Conservation (phyloP, 805 yeast genomes). For the Candida xiaguanensis region DNA sequence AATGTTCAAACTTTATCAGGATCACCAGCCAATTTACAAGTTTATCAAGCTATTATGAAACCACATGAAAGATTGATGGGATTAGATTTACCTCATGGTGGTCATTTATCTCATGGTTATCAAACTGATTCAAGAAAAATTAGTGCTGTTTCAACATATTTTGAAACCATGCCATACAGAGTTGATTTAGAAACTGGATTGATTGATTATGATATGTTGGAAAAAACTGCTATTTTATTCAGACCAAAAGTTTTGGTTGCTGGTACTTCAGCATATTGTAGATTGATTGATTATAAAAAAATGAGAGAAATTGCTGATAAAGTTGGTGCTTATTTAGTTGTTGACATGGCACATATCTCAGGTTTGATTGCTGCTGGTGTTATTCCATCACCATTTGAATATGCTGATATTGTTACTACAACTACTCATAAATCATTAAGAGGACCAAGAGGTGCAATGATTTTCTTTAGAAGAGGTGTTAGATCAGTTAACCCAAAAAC, state of each 20-base stretch:
- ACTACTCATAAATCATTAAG: slow-evolving; percentile 97
- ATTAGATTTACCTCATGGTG: slow-evolving; percentile 96
- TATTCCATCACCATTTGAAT: slow-evolving; percentile 86
- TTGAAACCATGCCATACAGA: slow-evolving; percentile 97
- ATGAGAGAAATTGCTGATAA: slow-evolving; percentile 89
- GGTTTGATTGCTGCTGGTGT: slow-evolving; percentile 95
- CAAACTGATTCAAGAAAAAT: slow-evolving; percentile 88
- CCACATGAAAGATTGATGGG: slow-evolving; percentile 96
- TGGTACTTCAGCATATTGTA: slow-evolving; percentile 94
- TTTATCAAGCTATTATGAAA: slow-evolving; percentile 83
- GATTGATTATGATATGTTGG: slow-evolving; percentile 87
- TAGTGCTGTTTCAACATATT: slow-evolving; percentile 87
- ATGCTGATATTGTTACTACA: slow-evolving; percentile 95
- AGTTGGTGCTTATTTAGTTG: slow-evolving; percentile 87
- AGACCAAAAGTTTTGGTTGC: slow-evolving; percentile 96
- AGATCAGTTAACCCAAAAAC: slow-evolving; percentile 72
- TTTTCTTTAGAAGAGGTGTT: slow-evolving; percentile 93
- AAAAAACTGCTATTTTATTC: slow-evolving; percentile 75
- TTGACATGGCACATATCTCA: slow-evolving; percentile 97
- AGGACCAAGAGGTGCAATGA: slow-evolving; percentile 99
- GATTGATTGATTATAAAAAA: slow-evolving; percentile 84
- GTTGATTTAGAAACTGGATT: slow-evolving; percentile 81
- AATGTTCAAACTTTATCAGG: slow-evolving; percentile 95
- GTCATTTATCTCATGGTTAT: slow-evolving; percentile 96
- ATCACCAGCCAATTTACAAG: slow-evolving; percentile 93